Evolutionary conservation across 371 early-diverging fungal genomes (phyloP).

Genomic region (Astathelohania contejeani): DNA sequence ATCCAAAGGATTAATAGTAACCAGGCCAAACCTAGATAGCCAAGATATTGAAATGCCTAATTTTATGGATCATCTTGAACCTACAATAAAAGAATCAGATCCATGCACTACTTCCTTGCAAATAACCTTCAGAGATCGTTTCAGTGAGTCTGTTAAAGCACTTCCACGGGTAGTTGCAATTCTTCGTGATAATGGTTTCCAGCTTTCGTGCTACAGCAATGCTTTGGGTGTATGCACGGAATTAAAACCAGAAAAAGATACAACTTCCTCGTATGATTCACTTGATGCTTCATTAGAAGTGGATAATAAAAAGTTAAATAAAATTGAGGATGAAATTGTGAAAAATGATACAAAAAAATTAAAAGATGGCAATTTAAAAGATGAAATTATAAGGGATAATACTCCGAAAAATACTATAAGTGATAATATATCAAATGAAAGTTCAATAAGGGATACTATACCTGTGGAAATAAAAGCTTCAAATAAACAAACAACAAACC

Average conservation of each 20-base stretch:
- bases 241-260: no score
- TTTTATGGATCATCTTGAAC: not conserved
- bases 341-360: not conserved
- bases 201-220: no score
- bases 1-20: constrained; percentile 1
- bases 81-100: not conserved
- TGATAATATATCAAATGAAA: no score
- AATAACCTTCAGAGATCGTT: constrained; percentile 12
- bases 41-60: constrained; percentile 17
- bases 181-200: not conserved
- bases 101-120: not conserved
- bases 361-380: not conserved
- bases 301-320: not conserved
- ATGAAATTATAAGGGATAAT: not conserved
- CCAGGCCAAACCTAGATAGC: constrained; percentile 5
- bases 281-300: not conserved
- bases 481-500: no score
- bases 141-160: not conserved
- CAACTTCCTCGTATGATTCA: not conserved
- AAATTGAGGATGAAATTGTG: not conserved
- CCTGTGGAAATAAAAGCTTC: no score
- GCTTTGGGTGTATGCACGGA: no score
- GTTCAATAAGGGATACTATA: no score
- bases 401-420: no score
- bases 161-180: not conserved